Conservation (phyloP, 2,329 filamentous ascomycete species). For the Graphilbum sp. region DNA sequence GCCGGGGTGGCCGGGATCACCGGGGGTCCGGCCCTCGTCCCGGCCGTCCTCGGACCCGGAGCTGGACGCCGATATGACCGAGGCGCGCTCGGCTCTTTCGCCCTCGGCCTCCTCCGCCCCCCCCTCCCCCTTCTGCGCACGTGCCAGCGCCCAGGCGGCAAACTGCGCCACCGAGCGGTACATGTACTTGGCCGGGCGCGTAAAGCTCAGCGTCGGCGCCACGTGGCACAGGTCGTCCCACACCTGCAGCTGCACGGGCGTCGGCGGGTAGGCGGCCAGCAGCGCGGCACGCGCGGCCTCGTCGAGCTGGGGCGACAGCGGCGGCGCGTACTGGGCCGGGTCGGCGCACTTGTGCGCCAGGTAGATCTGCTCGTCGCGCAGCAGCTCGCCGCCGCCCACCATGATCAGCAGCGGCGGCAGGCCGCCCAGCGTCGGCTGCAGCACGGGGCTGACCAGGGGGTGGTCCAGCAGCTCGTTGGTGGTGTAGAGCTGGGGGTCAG, state of each 20-base stretch:
- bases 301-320: slow-evolving; percentile 39
- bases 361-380: slow-evolving; percentile 91
- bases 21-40: too few relatives aligned
- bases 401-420: slow-evolving; percentile 77
- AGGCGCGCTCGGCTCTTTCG: slow-evolving; percentile 66
- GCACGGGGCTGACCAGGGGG: slow-evolving; percentile 73
- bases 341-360: slow-evolving; percentile 88
- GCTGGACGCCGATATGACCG: slow-evolving; percentile 49
- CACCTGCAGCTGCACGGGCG: slow-evolving; percentile 83
- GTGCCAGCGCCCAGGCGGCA: slow-evolving; percentile 75
- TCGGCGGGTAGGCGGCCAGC: slow-evolving; percentile 52
- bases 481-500: slow-evolving; percentile 37
- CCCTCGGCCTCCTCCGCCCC: slow-evolving; percentile 55
- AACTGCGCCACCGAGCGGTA: slow-evolving; percentile 87
- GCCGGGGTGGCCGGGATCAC: too few relatives aligned
- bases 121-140: slow-evolving; percentile 66
- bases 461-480: slow-evolving; percentile 76
- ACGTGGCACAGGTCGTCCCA: slow-evolving; percentile 96
- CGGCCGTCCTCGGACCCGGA: too few relatives aligned
- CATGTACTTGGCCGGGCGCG: slow-evolving; percentile 91
- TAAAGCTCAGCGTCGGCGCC: slow-evolving; percentile 84
- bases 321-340: slow-evolving; percentile 58
- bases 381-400: slow-evolving; percentile 72
- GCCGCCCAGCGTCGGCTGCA: slow-evolving; percentile 80
- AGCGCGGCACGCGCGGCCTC: slow-evolving; percentile 43